phyloP scores from a whole-genome alignment of 1,139 yeast species.

The Hyphopichia khmerensis region DNA sequence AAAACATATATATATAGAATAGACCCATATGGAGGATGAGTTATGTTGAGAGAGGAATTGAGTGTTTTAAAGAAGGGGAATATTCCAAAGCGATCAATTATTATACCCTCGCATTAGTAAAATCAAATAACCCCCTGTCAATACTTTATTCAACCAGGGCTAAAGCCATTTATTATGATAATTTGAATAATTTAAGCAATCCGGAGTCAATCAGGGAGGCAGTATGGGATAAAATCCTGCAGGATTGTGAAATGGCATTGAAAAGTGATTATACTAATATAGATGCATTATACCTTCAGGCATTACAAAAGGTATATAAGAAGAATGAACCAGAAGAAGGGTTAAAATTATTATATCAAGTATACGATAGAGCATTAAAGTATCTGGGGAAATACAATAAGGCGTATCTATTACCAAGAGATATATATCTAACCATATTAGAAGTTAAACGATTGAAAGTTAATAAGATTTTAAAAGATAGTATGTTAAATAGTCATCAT shows the following conservation, averaged over 20 bases:
- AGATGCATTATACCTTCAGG: conserved; percentile 23
- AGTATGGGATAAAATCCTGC: conserved; percentile 17
- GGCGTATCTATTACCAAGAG: conserved; percentile 14
- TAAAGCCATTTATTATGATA: conserved; percentile 13
- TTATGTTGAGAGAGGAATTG: conserved; percentile 10
- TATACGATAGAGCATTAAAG: conserved; percentile 27
- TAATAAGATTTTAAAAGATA: conserved; percentile 12
- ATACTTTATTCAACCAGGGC: conserved; percentile 15
- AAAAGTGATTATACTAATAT: conserved; percentile 19
- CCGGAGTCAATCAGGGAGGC: conserved; percentile 4
- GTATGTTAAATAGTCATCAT: conserved; percentile 10
- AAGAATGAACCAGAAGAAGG: conserved; percentile 23
- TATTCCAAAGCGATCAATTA: conserved; percentile 17
- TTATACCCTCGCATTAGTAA: conserved; percentile 16
- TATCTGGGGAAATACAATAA: conserved; percentile 17
- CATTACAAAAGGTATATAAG: conserved; percentile 25
- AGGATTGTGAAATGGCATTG: conserved; percentile 30
- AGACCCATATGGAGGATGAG: no score
- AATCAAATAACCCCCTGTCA: conserved; percentile 9
- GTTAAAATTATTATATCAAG: conserved; percentile 22
- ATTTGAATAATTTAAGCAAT: conserved; percentile 4
- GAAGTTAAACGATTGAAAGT: conserved; percentile 10
- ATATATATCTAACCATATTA: conserved; percentile 19
- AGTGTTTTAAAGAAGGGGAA: conserved; percentile 12
- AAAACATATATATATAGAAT: no score